Evolutionary conservation across 441 rosid species (phyloP), one percentile per base, ranked within the genome.

Genomic region (Pelargonium citronellum): DNA sequence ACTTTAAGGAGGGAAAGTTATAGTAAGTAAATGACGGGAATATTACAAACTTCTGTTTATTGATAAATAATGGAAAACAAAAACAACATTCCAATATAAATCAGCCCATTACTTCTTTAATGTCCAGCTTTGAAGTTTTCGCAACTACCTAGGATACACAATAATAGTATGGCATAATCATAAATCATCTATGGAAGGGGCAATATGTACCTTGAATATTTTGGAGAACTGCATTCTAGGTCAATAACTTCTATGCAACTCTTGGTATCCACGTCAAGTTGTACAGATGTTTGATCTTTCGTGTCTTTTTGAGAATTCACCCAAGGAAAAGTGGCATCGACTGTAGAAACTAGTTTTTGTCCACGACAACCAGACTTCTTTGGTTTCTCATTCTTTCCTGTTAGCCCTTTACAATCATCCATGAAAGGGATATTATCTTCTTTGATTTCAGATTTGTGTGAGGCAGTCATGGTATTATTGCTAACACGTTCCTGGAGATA

Each of bases 181-280:
- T 3, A 27, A 44, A 76, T n/a, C 53, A 68, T 53, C 5, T 67
- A 77, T 64, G 49, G 75, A 63, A 73, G 34, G 30, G 62, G 71
- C 19, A 8, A 64, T 68, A 67, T 77, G 85, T 90, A 95, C 98
- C 95, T 76, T 69, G 80, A 80, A 67, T 76, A 77, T 71, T 78
- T 83, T 62, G 73, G 85, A 74, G 74, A 79, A 69, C 71, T 69
- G 64, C 85, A 77, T 71, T 86, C 91, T 43, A 83, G 80, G 73
- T 90, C 90, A 66, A 84, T 81, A 72, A 71, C 78, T 69, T 82
- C 92, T 67, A 66, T 79, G 71, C 41, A 68, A 51, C 77, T 77
- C 77, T 74, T 75, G 37, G 51, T 34, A 24, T 80, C 80, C 70
- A 67, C 77, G 53, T 80, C 82, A 22, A 63, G 70, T 84, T 66